Base-by-base conservation (phyloP, 169 alveolate genomes). In the Plasmodium gallinaceum region DNA sequence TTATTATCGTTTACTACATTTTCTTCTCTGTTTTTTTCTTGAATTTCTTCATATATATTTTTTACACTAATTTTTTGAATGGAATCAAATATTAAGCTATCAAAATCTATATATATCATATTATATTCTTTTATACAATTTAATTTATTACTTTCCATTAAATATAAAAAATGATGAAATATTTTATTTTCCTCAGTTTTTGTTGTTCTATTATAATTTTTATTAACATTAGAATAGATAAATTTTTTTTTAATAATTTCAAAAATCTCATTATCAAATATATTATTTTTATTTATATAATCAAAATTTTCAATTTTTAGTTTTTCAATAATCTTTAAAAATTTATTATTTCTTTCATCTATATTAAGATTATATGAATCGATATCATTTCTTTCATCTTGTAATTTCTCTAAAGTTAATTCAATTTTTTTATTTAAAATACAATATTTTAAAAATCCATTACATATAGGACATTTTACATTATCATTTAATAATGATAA, bases 361-460 rank as follows among this genome's bases (percentile, higher is more conserved):
- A 64, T 61, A 18, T 22, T 51, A 5, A 80, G 32, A 39, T 80
- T 68, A 24, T 62, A 51, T 7, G 83, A 32, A 32, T 68, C 66
- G 7, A 80, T 80, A 68, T 80, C 90, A 10, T 46, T 80, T 20
- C 90, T 42, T 54, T 80, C 90, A 7, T 80, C 51, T 7, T 45
- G 43, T n/a, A 86, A 26, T 48, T 58, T 71, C 60, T 86, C 58
- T 52, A 86, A 70, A 16, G 92, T 86, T n/a, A 70, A 0, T 0
- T 86, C 92, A 24, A 86, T 22, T 37, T 86, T 86, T 46, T 86
- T 86, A 60, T 86, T 86, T 51, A 64, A 26, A 7, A 86, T 86
- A 65, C 92, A 70, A 46, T 86, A 71, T 18, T 71, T 86, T 26
- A 86, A 58, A 5, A 62, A 0, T 7, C 92, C 92, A 2, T 66